Evolutionary conservation across 2,329 filamentous ascomycete genomes (phyloP), one percentile per base, ranked within the genome.

Genomic region (Colletotrichum neosansevieriae): DNA sequence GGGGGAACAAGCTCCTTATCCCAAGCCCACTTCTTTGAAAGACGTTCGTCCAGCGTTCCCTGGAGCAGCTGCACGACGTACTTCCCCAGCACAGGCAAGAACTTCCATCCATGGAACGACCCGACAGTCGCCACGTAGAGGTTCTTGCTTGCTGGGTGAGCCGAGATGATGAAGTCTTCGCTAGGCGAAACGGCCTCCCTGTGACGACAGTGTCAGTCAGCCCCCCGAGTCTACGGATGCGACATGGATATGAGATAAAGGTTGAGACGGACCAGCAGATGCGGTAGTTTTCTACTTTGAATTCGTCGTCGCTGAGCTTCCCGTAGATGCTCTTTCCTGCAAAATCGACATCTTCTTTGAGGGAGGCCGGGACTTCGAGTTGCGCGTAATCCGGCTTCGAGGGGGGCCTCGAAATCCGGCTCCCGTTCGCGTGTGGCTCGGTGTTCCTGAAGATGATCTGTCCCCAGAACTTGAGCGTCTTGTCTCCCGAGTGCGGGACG

Each of bases 241-340:
- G 29, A 29, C 29, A 29, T 7, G 29, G 9, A 29, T 7, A 29
- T 7, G 7, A 29, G 29, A 7, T 7, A 6, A 29, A 6, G 29
- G 29, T 6, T n/a, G 6, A 13, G n/a, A 29, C 34, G 49, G 19
- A 87, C 86, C 86, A 88, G 81, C 86, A 88, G 61, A 88, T 85
- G 2, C 86, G 81, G 72, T 87, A 83, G 70, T 86, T 83, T 51
- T 83, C 83, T 76, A 86, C 83, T 66, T 84, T 80, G 84, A 84
- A 87, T 13, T 76, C 74, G 34, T 76, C 74, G 34, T 80, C 79
- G 38, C 84, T 84, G 9, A 82, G 82, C 57, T 84, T 81, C 42
- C 85, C 86, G 71, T 87, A 88, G 65, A 86, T 87, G 10, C 83
- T 81, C 50, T 82, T 76, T 57, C 83, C 84, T 0, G 85, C 82